Evolutionary conservation across 495 filamentous ascomycete genomes (phyloP), one percentile per base, ranked within the genome.

Genomic region (Cercophora newfieldiana): DNA sequence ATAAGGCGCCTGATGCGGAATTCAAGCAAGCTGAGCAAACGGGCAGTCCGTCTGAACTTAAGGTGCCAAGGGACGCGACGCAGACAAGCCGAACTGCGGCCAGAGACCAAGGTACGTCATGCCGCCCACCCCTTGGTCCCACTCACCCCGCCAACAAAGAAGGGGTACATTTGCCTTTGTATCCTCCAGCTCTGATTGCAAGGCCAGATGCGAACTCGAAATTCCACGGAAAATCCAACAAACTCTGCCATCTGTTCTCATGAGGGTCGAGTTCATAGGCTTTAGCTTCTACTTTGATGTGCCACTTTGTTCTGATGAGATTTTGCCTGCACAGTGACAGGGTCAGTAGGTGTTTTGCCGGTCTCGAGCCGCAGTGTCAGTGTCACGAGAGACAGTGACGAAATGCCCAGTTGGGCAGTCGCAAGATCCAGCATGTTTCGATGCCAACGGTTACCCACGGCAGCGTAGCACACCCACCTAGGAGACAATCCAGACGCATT

Each of bases 101-200:
- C 19, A 30, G 57, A 60, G 48, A 48, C 24, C 21, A 49, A 58
- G 33, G 47, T 71, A 71, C 68, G 68, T 71, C 68, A 71, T 71
- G 65, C 68, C 68, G 61, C 68, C 61, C 55, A 57, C 54, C 26
- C 25, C 54, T 26, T 57, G 16, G 16, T 30, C n/a, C 50, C 19
- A 26, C 50, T 7, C 2, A 19, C 50, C 50, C 50, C 24, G 21
- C 50, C 50, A 22, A 53, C 50, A 53, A 44, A 44, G 12, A 44
- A 44, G 37, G 37, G 37, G 37, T 44, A 44, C 10, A 14, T 16
- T 44, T 44, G 4, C 37, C 18, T 44, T 14, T 44, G 10, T 44
- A 8, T 16, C 37, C 37, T 2, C 10, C 37, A 44, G 37, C 30
- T 14, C 4, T 14, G 10, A 14, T 16, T 14, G 30, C 37, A 14